A percentile compares a stretch with the other conserved stretches of the same genome.
Conservation (phyloP, 2,329 filamentous ascomycete genomes). For the Penicillium sclerotiorum region DNA sequence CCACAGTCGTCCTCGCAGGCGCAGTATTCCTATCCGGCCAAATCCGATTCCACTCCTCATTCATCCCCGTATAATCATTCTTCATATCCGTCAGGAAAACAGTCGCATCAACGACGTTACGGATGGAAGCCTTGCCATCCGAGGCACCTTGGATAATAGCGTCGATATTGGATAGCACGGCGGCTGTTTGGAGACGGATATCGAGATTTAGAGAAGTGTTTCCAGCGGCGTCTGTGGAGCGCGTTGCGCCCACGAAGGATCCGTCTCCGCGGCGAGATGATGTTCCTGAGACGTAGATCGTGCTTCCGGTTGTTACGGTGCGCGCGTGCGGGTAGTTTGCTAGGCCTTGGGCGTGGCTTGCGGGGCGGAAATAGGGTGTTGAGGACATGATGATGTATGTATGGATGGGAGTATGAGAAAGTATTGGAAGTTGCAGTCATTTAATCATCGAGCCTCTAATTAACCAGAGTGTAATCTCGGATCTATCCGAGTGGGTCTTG, state of each 20-base stretch:
- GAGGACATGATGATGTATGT: constrained; percentile 24
- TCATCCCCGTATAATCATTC: constrained; percentile 47
- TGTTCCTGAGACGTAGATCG: constrained; percentile 46
- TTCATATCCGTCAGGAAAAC: constrained; percentile 48
- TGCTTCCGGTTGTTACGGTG: constrained; percentile 32
- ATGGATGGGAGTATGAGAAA: neutral
- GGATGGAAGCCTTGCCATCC: constrained; percentile 37
- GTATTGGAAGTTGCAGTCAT: too few species aligned
- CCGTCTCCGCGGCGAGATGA: constrained; percentile 42
- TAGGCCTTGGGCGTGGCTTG: constrained; percentile 32
- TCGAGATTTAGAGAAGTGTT: constrained; percentile 33
- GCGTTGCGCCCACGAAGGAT: constrained; percentile 37
- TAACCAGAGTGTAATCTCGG: too few species aligned
- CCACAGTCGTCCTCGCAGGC: constrained; percentile 35
- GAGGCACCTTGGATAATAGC: constrained; percentile 43
- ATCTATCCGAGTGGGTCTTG: too few species aligned
- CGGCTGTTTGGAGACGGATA: constrained; percentile 43
- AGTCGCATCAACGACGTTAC: constrained; percentile 45
- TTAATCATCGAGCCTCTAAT: too few species aligned
- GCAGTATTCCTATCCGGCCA: constrained; percentile 40
- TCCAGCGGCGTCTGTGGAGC: constrained; percentile 37
- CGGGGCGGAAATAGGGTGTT: constrained; percentile 35
- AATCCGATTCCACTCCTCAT: constrained; percentile 50
- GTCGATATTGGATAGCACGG: constrained; percentile 44
- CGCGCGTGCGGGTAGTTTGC: constrained; percentile 44